These are phyloP conservation scores for Adansonia rubrostipa DNA, from an alignment of 441 rosid species.

Conservation along the genomic window DNA sequence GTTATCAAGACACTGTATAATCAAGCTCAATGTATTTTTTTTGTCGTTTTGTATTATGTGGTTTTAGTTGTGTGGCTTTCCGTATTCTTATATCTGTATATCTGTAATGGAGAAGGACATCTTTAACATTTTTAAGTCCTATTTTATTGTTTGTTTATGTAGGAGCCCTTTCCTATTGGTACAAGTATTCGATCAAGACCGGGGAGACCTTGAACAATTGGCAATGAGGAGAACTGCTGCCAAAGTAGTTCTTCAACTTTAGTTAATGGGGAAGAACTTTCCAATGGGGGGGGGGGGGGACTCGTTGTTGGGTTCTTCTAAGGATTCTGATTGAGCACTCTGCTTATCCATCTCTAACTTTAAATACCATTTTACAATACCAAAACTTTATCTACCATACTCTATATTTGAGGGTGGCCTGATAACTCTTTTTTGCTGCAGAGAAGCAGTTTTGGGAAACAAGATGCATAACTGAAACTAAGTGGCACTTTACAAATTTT, in stretches of 20 bases:
- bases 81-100: not conserved
- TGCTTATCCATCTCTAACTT: conserved; percentile 50
- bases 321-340: conserved; percentile 52
- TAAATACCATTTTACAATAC: conserved; percentile 33
- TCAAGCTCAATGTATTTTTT: not conserved
- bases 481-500: conserved; percentile 45
- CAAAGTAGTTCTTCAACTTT: conserved; percentile 45
- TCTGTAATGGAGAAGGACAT: not conserved
- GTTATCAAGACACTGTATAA: not conserved
- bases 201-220: conserved; percentile 57
- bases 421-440: conserved; percentile 44
- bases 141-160: conserved; percentile 25
- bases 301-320: conserved; percentile 37
- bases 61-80: not conserved
- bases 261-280: conserved; percentile 54
- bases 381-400: conserved; percentile 48
- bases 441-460: conserved; percentile 47
- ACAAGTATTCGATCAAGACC: conserved; percentile 63
- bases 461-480: conserved; percentile 36
- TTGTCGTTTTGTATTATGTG: not conserved
- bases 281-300: conserved; percentile 41
- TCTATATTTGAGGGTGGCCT: conserved; percentile 58
- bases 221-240: conserved; percentile 48
- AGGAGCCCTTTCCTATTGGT: conserved; percentile 84
- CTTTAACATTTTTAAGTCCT: not conserved